phyloP scores from a whole-genome alignment of 108 stramenopile genomes.

The Fragilariopsis cylindrus region DNA sequence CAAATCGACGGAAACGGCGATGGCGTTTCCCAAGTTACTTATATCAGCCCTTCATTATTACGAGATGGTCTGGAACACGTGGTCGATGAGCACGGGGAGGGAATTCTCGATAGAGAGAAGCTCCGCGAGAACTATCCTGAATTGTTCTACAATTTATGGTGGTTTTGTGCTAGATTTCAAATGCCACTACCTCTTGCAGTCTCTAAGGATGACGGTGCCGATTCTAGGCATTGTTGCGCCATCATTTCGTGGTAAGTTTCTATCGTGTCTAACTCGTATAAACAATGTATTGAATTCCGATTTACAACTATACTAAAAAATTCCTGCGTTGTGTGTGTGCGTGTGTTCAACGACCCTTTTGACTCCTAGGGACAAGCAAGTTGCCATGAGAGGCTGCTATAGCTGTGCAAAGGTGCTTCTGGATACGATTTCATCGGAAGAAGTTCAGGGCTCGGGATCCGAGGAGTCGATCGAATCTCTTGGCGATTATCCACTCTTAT shows the following conservation, averaged over 20 bases:
- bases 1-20: constrained; percentile 26
- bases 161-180: constrained; percentile 83
- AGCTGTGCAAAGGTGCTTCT: constrained; percentile 64
- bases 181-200: constrained; percentile 77
- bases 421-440: constrained; percentile 11
- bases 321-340: too few relatives aligned
- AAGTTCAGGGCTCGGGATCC: constrained; percentile 9
- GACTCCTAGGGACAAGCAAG: constrained; percentile 44
- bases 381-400: constrained; percentile 63
- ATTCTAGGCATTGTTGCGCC: constrained; percentile 48
- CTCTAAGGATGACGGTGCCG: constrained; percentile 12
- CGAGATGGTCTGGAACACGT: constrained; percentile 62
- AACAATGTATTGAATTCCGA: too few relatives aligned
- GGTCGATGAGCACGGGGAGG: constrained; percentile 73
- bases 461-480: constrained; percentile 28
- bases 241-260: constrained; percentile 67
- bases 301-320: too few relatives aligned
- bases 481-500: constrained; percentile 60
- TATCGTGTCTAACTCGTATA: background rate
- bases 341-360: background rate
- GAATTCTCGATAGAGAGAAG: constrained; percentile 60
- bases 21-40: constrained; percentile 49
- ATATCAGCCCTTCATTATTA: constrained; percentile 65
- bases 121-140: constrained; percentile 64
- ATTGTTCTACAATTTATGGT: constrained; percentile 84